Evolutionary conservation across 73 alveolate species (phyloP).

Genomic region (Symbiodinium pilosum): DNA sequence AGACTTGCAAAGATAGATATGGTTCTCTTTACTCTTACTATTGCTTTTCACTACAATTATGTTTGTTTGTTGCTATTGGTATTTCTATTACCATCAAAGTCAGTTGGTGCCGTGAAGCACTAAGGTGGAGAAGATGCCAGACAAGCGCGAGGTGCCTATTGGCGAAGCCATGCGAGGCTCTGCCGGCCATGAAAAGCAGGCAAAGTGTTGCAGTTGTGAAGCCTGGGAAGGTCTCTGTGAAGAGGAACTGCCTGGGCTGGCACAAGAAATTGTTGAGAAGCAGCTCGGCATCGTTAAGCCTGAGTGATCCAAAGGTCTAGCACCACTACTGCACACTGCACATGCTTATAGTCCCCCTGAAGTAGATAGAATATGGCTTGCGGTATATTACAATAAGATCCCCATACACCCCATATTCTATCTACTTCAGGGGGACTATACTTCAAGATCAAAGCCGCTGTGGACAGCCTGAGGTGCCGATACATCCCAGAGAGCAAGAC

Average conservation of each 20-base stretch:
- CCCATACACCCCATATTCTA: not conserved
- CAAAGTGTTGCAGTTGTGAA: not conserved
- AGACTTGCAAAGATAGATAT: not conserved
- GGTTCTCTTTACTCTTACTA: too few species aligned
- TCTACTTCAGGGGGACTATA: too few species aligned
- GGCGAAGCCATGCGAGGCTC: conserved; percentile 90
- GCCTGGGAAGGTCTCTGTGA: conserved; percentile 46
- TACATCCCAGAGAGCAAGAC: conserved; percentile 80
- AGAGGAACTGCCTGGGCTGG: conserved; percentile 50
- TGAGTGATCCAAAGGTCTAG: not conserved
- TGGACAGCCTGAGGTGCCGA: conserved; percentile 40
- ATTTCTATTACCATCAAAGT: too few species aligned
- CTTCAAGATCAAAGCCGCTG: too few species aligned
- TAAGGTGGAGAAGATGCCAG: conserved; percentile 74
- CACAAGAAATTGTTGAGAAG: conserved; percentile 83
- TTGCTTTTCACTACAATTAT: too few species aligned
- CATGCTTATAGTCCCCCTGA: too few species aligned
- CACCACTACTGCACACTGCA: not conserved
- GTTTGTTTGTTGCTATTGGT: too few species aligned
- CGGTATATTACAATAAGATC: too few species aligned
- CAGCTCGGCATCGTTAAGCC: not conserved
- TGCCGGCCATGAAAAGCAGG: not conserved
- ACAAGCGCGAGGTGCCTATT: conserved; percentile 78
- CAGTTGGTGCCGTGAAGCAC: not conserved
- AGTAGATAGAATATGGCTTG: too few species aligned